Evolutionary conservation across 2,329 filamentous ascomycete species (phyloP), one percentile per base, ranked within the genome.

Genomic region (Talaromyces verruculosus): DNA sequence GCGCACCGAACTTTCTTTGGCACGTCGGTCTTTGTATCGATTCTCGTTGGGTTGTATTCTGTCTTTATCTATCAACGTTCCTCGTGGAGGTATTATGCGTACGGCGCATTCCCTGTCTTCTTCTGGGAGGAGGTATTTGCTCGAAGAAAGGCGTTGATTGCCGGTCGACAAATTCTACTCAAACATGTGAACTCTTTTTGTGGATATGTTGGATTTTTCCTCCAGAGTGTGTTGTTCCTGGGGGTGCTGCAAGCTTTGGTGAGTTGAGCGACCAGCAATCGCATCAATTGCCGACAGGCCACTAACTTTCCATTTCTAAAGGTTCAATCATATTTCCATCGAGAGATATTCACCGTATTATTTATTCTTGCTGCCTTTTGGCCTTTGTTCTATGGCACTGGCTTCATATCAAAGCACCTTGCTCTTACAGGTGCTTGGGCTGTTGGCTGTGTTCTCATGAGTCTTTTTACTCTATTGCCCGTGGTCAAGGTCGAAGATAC

Each of bases 41-140:
- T 90, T 4, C 84, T 96, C n/a, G 84, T 91, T 28, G 83, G 83
- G 1, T 78, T 98, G 13, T 97, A 91, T 73, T 89, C 92, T 6
- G 88, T 92, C 0, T 90, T 99, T 64, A 82, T 91, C 66, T 82
- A 92, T 65, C 94, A 96, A 55, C 86, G 88, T 53, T 97, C 93
- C 1, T 90, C 94, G 0, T 76, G 84, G 65, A 90, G 91, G 2
- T 99, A 99, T 77, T 99, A 98, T 73, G 87, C 88, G 1, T 99
- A 99, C 76, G 91, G 90, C 0, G 86, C 96, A 71, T 99, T 99
- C 77, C 95, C 95, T 0, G 88, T 97, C 2, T 86, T 92, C 65
- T 98, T 99, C 80, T 99, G 95, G 95, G 94, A 97, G 77, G 93
- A 97, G 73, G 91, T 97, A 0, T 94, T 90, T 77, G 91, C 91